These are phyloP conservation scores for Pleurotus pulmonarius DNA, from an alignment of 768 basidiomycete genomes.

Conservation along the genomic window DNA sequence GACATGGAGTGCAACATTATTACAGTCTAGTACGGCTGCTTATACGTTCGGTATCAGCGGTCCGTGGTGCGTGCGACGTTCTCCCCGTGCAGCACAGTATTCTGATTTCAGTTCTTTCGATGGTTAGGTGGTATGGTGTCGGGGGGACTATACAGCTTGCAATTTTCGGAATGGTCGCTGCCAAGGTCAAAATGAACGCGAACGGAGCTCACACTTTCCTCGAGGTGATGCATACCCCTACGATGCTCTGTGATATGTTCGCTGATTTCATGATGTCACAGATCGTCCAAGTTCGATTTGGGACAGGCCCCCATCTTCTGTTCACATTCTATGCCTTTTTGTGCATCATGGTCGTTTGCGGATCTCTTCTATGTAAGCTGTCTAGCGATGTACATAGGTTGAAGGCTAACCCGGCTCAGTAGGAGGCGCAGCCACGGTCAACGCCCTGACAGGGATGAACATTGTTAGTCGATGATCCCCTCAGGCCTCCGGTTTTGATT, in stretches of 20 bases:
- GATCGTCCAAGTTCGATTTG: constrained; percentile 48
- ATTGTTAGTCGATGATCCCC: constrained; percentile 8
- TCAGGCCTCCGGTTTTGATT: not conserved
- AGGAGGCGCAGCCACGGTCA: constrained; percentile 43
- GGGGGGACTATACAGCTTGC: constrained; percentile 51
- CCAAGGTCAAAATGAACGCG: constrained; percentile 58
- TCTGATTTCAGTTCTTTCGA: not conserved
- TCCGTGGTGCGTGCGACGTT: constrained; percentile 30
- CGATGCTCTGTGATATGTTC: not conserved
- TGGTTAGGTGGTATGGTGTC: constrained; percentile 43
- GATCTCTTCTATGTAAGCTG: constrained; percentile 41
- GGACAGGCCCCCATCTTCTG: constrained; percentile 40
- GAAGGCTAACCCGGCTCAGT: constrained; percentile 19
- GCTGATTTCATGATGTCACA: constrained; percentile 10
- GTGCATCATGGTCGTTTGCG: constrained; percentile 47
- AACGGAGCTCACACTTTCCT: constrained; percentile 56
- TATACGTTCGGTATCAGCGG: constrained; percentile 51
- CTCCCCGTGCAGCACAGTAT: not conserved
- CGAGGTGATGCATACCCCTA: constrained; percentile 27
- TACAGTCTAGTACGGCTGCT: constrained; percentile 50
- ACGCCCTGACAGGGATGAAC: constrained; percentile 42
- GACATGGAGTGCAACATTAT: constrained; percentile 55
- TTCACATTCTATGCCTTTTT: constrained; percentile 52
- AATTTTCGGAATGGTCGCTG: constrained; percentile 50
- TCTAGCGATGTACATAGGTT: not conserved